A percentile compares a stretch with the other conserved stretches of the same genome.
Evolutionary conservation across 2,329 filamentous ascomycete genomes (phyloP).

Genomic region (Amauroascus niger): DNA sequence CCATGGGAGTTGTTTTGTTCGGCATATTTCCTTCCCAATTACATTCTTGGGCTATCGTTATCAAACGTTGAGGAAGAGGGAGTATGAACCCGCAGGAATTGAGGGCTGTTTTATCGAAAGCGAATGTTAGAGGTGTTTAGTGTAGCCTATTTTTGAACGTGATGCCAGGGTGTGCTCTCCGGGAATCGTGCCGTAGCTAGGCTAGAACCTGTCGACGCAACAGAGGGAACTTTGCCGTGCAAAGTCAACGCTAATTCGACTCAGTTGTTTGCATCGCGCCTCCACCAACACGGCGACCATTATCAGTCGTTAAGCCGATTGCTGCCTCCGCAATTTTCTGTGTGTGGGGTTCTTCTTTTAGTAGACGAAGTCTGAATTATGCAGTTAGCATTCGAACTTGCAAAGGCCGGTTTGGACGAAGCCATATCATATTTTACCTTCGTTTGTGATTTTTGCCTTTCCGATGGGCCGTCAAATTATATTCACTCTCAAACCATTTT

Average conservation of each 20-base stretch:
- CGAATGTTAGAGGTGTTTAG: neutral
- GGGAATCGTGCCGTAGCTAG: neutral
- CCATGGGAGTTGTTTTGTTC: neutral
- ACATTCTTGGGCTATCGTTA: neutral
- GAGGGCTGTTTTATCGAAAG: neutral
- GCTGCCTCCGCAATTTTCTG: constrained; percentile 80
- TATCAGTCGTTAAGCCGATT: constrained; percentile 61
- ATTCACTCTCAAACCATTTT: constrained; percentile 87
- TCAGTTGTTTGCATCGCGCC: constrained; percentile 31
- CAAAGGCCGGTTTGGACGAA: neutral
- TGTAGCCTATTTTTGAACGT: neutral
- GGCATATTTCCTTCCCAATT: neutral
- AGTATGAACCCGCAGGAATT: neutral
- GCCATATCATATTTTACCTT: constrained; percentile 45
- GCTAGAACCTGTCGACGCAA: neutral
- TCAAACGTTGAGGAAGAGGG: neutral
- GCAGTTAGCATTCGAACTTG: neutral
- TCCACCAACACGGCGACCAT: constrained; percentile 41
- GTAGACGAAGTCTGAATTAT: constrained; percentile 58
- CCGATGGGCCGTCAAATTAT: constrained; percentile 62
- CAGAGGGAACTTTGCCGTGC: neutral
- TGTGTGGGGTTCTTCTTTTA: constrained; percentile 75
- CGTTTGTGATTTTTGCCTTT: constrained; percentile 91
- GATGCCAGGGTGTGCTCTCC: neutral
- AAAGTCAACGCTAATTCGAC: constrained; percentile 8